phyloP scores from a whole-genome alignment of 768 basidiomycete species.

The Suillus luteus region DNA sequence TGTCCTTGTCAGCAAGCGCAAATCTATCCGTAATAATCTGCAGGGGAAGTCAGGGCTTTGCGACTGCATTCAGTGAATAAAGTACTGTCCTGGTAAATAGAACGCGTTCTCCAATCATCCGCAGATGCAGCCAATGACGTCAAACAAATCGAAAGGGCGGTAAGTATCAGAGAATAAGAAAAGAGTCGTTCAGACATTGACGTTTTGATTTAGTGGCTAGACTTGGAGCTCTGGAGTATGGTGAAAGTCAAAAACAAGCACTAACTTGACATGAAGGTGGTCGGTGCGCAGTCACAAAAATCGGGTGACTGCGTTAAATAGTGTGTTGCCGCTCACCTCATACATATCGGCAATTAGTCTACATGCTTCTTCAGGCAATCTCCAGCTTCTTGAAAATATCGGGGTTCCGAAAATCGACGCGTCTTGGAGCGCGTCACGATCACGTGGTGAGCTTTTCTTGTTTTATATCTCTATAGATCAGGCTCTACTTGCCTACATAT shows the following conservation, averaged over 20 bases:
- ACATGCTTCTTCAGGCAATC: not conserved
- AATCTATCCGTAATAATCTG: conserved; percentile 63
- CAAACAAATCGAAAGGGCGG: conserved; percentile 7
- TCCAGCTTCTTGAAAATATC: not conserved
- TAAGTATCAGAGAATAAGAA: conserved; percentile 9
- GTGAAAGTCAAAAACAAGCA: conserved; percentile 5
- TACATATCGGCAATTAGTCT: conserved; percentile 23
- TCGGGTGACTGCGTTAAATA: conserved; percentile 11
- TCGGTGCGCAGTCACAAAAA: conserved; percentile 8
- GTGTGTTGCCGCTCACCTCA: conserved; percentile 22
- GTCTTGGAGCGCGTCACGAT: conserved; percentile 19
- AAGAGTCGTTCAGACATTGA: not conserved
- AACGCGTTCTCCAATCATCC: conserved; percentile 51
- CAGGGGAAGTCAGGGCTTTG: conserved; percentile 1
- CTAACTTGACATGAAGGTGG: conserved; percentile 2
- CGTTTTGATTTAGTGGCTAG: not conserved
- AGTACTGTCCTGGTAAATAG: conserved; percentile 53
- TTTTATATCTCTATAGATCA: no score
- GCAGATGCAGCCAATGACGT: conserved; percentile 39
- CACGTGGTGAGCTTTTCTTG: conserved; percentile 24
- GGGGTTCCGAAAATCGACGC: not conserved
- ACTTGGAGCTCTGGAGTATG: not conserved
- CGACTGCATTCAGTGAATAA: not conserved
- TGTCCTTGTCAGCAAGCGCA: conserved; percentile 45
- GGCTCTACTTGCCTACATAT: not conserved